A percentile compares a stretch with the other conserved stretches of the same genome.
Conservation (phyloP, 306 rosid genomes). For the Leucaena leucocephala region DNA sequence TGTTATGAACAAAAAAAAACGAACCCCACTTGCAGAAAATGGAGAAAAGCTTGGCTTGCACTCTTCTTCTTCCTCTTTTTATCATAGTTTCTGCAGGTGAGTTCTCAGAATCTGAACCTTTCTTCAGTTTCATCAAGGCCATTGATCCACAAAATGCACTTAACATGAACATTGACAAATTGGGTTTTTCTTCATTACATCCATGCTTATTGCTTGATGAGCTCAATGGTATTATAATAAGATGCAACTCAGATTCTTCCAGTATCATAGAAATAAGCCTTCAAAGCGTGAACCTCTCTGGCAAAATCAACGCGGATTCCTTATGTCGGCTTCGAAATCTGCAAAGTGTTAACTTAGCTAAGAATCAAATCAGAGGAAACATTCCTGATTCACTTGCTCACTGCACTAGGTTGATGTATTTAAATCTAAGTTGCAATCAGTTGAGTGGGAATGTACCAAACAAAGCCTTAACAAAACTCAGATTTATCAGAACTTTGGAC, state of each 20-base stretch:
- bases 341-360: slow-evolving; percentile 45
- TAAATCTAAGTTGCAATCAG: slow-evolving; percentile 57
- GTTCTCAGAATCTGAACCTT: slow-evolving; percentile 42
- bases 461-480: slow-evolving; percentile 47
- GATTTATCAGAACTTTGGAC: slow-evolving; percentile 55
- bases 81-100: slow-evolving; percentile 34
- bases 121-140: slow-evolving; percentile 41
- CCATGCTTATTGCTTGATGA: slow-evolving; percentile 43
- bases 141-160: slow-evolving; percentile 48
- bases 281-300: slow-evolving; percentile 44
- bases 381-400: slow-evolving; percentile 46
- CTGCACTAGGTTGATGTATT: slow-evolving; percentile 54
- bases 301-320: slow-evolving; percentile 40
- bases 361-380: slow-evolving; percentile 41
- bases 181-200: slow-evolving; percentile 23
- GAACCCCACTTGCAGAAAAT: slow-evolving; percentile 19
- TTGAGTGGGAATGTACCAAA: slow-evolving; percentile 62
- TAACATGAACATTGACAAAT: slow-evolving; percentile 31
- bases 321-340: slow-evolving; percentile 40
- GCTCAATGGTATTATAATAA: slow-evolving; percentile 22
- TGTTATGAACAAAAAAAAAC: background rate
- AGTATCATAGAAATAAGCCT: slow-evolving; percentile 36
- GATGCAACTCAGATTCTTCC: slow-evolving; percentile 33
- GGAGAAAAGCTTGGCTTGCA: slow-evolving; percentile 27
- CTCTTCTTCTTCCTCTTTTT: slow-evolving; percentile 21